Evolutionary conservation across 2,329 filamentous ascomycete genomes (phyloP), one percentile per base, ranked within the genome.

Genomic region (Plectosphaerella cucumerina): DNA sequence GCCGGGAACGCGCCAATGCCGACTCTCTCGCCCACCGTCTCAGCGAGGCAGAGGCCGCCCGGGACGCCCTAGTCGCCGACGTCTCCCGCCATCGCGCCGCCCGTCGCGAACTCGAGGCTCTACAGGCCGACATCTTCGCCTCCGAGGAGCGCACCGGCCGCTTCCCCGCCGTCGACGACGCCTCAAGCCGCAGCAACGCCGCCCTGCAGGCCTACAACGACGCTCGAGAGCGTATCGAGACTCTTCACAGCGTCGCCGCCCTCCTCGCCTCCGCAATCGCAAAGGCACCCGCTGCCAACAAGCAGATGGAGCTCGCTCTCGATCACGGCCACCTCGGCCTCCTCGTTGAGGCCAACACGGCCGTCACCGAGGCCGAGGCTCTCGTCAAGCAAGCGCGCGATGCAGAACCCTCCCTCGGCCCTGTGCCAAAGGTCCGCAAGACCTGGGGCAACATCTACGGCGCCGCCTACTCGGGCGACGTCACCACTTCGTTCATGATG

Each of bases 401-500:
- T 5, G 59, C 70, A 12, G 72, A 72, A 2, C 70, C 69, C 0
- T 53, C 63, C 1, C 64, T 79, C 2, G 59, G 60, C 3, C 56
- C 59, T 2, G 62, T 82, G 48, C 70, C 70, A 6, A 51, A 60
- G 0, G 67, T 78, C 17, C 62, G 62, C 18, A 73, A 80, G 44
- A 70, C 72, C 1, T 66, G 73, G 37, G 74, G 75, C 1, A 69
- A 62, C 50, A 66, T 78, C 11, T 68, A 80, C 60, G 67, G 67
- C 6, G 77, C 81, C 53, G 66, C 81, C 3, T 66, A 80, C n/a
- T 80, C 80, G 55, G 75, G 81, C 57, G 80, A 78, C 46, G 71
- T 80, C 51, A 76, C 78, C 57, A 71, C 69, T 8, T 77, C 81
- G 51, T 71, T 76, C 65, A 68, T 69, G 3, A 78, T 80, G 60